Percentiles rank a stretch among this genome's conserved stretches.
Evolutionary conservation across 1,139 yeast species (phyloP).

Genomic region (Debaryomyces fabryi): DNA sequence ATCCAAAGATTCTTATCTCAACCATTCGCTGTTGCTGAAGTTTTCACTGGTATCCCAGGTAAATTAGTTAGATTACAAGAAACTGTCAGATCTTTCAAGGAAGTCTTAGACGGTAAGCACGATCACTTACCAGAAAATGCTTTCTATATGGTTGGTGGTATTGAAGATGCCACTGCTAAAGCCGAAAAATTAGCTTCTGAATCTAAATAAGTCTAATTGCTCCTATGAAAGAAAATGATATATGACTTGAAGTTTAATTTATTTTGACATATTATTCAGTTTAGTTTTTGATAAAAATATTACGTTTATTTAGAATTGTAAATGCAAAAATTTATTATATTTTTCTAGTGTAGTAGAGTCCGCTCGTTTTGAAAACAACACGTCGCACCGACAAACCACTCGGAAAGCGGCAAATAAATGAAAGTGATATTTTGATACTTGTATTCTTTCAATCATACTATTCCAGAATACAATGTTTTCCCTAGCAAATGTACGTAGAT

Average conservation of each 20-base stretch:
- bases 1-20: constrained; percentile 99
- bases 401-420: constrained; percentile 5
- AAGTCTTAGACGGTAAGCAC: constrained; percentile 96
- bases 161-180: constrained; percentile 96
- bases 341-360: not conserved
- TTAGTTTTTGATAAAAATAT: constrained; percentile 14
- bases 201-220: constrained; percentile 55
- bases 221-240: constrained; percentile 13
- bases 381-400: constrained; percentile 2
- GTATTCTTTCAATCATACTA: not conserved
- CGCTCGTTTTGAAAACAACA: constrained; percentile 3
- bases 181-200: constrained; percentile 98
- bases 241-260: constrained; percentile 17
- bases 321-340: constrained; percentile 7
- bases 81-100: constrained; percentile 93
- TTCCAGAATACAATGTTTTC: constrained; percentile 19
- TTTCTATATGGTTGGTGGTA: constrained; percentile 99
- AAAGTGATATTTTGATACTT: not conserved
- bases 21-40: constrained; percentile 99
- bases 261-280: constrained; percentile 15
- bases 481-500: constrained; percentile 24
- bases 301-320: constrained; percentile 14
- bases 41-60: constrained; percentile 99
- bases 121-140: constrained; percentile 99
- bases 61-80: constrained; percentile 96